Evolutionary conservation across 257 asterid genomes (phyloP).

Genomic region (Penstemon davidsonii): DNA sequence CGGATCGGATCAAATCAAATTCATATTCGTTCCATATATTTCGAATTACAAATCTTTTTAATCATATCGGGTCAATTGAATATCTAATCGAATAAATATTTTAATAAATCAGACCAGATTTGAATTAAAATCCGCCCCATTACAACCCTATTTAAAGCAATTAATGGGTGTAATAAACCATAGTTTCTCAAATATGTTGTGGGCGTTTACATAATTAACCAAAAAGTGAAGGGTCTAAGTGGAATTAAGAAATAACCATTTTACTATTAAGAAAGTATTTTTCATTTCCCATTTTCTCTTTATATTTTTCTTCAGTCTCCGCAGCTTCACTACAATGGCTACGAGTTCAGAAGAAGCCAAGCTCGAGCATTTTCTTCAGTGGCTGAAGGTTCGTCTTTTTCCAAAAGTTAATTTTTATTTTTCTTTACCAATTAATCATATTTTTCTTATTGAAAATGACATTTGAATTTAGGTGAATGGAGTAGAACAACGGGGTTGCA

Average conservation of each 20-base stretch:
- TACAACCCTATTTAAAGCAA: too few relatives aligned
- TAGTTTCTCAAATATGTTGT: slow-evolving; percentile 1
- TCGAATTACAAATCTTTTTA: too few relatives aligned
- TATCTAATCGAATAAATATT: too few relatives aligned
- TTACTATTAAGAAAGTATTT: background rate
- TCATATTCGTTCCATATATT: too few relatives aligned
- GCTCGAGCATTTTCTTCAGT: slow-evolving; percentile 71
- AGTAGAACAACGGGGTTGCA: slow-evolving; percentile 69
- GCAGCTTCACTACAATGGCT: slow-evolving; percentile 51
- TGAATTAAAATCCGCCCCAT: too few relatives aligned
- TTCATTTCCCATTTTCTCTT: background rate
- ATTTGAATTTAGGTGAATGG: slow-evolving; percentile 64
- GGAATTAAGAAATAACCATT: background rate
- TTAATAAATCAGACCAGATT: too few relatives aligned
- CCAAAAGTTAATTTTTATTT: background rate
- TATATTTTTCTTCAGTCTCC: slow-evolving; percentile 11
- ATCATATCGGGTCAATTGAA: too few relatives aligned
- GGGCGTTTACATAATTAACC: background rate
- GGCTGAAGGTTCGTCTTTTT: slow-evolving; percentile 59
- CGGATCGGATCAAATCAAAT: too few relatives aligned
- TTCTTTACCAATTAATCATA: background rate
- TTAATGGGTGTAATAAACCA: background rate
- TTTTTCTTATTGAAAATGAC: slow-evolving; percentile 2
- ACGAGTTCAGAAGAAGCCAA: slow-evolving; percentile 55
- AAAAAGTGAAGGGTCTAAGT: background rate